Conservation (phyloP, 768 basidiomycete genomes). For the Lactarius sp. region DNA sequence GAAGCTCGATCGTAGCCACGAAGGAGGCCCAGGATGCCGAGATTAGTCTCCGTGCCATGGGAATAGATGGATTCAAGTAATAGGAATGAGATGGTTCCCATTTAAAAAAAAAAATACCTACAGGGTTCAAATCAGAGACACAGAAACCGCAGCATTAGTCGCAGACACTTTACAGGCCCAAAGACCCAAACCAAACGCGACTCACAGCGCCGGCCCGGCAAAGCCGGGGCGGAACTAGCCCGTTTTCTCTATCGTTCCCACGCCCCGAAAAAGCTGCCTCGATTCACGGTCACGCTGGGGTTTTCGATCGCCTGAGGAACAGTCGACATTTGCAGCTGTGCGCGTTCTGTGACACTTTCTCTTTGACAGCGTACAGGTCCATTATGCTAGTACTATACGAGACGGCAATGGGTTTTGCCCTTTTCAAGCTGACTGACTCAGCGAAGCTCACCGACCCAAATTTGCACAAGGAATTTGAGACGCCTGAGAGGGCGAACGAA, state of each 20-base stretch:
- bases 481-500: slow-evolving; percentile 86
- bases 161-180: no score
- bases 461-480: slow-evolving; percentile 89
- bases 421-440: slow-evolving; percentile 91
- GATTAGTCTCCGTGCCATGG: no score
- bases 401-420: slow-evolving; percentile 93
- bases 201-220: no score
- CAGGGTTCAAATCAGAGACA: no score
- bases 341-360: neutral
- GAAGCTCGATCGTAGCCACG: no score
- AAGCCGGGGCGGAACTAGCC: neutral
- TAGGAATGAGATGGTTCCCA: no score
- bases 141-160: no score
- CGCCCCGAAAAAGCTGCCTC: slow-evolving; percentile 6
- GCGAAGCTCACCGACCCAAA: slow-evolving; percentile 84
- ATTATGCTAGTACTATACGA: slow-evolving; percentile 95
- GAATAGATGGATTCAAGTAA: no score
- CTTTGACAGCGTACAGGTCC: neutral
- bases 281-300: slow-evolving; percentile 12
- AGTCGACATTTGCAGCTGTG: neutral
- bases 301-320: neutral
- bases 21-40: no score
- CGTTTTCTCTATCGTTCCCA: neutral
- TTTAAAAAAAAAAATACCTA: no score
- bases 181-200: no score